phyloP scores from a whole-genome alignment of 176 grass and related monocot species.

The Eleusine indica region DNA sequence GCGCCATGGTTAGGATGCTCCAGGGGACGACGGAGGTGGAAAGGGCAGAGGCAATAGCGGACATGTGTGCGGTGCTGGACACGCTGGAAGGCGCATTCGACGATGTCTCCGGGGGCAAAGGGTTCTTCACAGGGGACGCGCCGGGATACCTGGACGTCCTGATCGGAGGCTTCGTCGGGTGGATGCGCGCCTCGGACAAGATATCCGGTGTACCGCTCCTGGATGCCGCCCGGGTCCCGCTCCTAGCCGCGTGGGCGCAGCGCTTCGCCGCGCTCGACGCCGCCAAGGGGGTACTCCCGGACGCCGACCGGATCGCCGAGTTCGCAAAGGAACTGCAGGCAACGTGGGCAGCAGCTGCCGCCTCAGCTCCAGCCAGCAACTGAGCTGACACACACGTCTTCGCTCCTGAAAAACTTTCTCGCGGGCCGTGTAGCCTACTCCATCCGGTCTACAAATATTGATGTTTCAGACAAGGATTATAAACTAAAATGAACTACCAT shows the following conservation, averaged over 20 bases:
- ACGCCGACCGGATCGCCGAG: conserved; percentile 42
- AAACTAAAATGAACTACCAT: too few species aligned
- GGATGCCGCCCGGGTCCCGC: conserved; percentile 44
- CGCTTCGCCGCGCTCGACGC: conserved; percentile 31
- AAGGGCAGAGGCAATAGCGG: conserved; percentile 15
- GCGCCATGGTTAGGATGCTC: neutral
- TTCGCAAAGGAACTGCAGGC: conserved; percentile 3
- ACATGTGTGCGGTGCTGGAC: neutral
- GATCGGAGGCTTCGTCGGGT: conserved; percentile 27
- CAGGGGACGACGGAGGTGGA: conserved; percentile 14
- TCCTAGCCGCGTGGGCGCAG: conserved; percentile 36
- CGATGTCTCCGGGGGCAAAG: conserved; percentile 34
- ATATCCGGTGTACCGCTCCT: conserved; percentile 24
- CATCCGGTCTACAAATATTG: too few species aligned
- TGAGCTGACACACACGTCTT: neutral
- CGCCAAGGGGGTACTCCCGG: conserved; percentile 36
- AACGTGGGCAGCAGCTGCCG: neutral
- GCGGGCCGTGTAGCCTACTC: too few species aligned
- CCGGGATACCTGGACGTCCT: conserved; percentile 46
- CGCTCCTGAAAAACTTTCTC: too few species aligned
- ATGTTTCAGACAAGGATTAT: too few species aligned
- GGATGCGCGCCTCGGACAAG: conserved; percentile 33
- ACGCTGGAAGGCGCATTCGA: conserved; percentile 40
- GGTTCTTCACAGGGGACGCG: conserved; percentile 45
- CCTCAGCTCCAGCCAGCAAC: conserved; percentile 14